Evolutionary conservation across 805 yeast species (phyloP), one percentile per base, ranked within the genome.

Genomic region (Saccharomycopsis sp.): DNA sequence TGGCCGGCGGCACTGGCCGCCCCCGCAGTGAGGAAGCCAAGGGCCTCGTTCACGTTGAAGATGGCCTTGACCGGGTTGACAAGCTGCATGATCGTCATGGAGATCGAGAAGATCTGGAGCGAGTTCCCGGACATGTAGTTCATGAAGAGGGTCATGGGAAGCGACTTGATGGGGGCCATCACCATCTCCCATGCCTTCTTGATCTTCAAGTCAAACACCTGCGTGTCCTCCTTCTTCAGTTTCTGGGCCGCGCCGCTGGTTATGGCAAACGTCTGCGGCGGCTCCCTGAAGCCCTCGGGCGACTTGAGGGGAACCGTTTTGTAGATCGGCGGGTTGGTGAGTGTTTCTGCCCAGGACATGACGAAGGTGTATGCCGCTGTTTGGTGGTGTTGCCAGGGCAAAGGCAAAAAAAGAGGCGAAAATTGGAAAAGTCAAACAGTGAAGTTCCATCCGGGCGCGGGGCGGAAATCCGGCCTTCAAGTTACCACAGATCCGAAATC

Each of bases 71-170:
- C 53, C 0, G 96, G 92, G 35, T 75, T 77, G 49, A 83, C 71
- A 49, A 92, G 75, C 51, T 89, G 65, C 85, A 80, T 85, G 21
- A 83, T 57, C 0, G 95, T 80, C 83, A 87, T 88, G 62, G 87
- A 79, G 35, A 89, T 81, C 3, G 96, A 92, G 48, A 89, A 86
- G 50, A 89, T 69, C 53, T 92, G 97, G 20, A 92, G 63, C 3
- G 94, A 74, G 53, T 81, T 80, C 23, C 97, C 97, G 0, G 95
- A 77, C 85, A 89, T 84, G 58, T 85, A 92, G 46, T 86, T 77
- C 95, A 89, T 85, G 36, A 85, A 64, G 37, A 83, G 59, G 54
- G 85, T 92, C 94, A 86, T 82, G 5, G 96, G 95, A n/a, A 92
- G 70, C 21, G 72, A 61, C 56, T 87, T 89, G 2, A 86, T 83